Evolutionary conservation across 2,329 filamentous ascomycete genomes (phyloP), one percentile per base, ranked within the genome.

Genomic region (Emergomyces pasteurianus): DNA sequence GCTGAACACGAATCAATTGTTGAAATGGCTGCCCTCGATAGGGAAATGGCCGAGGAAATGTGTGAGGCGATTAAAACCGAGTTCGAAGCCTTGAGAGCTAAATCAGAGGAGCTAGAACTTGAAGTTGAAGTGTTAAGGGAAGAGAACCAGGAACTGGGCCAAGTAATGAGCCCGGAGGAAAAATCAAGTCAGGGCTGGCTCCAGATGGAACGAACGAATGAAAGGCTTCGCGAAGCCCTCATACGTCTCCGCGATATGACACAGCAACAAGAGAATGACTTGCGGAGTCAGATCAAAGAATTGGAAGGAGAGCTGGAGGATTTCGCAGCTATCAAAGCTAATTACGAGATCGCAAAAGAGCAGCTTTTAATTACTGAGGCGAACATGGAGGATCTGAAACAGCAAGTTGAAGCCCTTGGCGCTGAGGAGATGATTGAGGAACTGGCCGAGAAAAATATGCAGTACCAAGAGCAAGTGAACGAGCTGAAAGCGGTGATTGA

Each of bases 341-440:
- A 94, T 66, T 86, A 87, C 66, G 82, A 86, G 28, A 78, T 82
- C 14, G 82, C 85, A 1, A 88, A 89, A 67, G 88, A 89, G 66
- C 90, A 88, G 70, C 76, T 96, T 12, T 74, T 83, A 3, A 83
- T 87, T 59, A 83, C 86, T 0, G 88, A 96, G 69, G 81, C 84
- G 10, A 86, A 86, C 43, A 85, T 94, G 49, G 88, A 94, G 65
- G 90, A 97, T 67, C 82, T 99, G 14, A 86, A 89, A 58, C 88
- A 95, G 71, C 94, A 96, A 73, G 83, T 99, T 2, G 92, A 99
- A 68, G 90, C 90, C 7, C 81, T 94, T 10, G 89, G 89, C 5
- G 89, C 90, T 14, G 94, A 97, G 71, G 89, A 95, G 66, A 92
- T 96, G 83, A 91, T 97, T 63, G 92, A 96, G 73, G 88, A 95